These are phyloP conservation scores for Pestalotiopsis sp. DNA, from an alignment of 2,329 filamentous ascomycete genomes.

Conservation along the genomic window DNA sequence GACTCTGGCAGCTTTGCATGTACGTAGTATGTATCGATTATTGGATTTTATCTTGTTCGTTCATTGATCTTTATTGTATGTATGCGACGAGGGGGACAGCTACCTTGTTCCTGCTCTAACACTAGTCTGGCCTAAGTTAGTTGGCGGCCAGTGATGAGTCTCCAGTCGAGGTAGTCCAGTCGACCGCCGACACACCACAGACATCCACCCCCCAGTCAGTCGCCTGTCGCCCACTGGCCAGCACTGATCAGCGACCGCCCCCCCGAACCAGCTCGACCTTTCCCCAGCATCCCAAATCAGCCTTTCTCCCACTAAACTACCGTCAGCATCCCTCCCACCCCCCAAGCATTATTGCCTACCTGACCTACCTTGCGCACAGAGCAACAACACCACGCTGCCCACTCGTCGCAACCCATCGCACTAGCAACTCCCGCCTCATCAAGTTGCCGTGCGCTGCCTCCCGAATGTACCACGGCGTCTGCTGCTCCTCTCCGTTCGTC, in stretches of 20 bases:
- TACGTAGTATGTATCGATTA: not conserved
- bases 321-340: not conserved
- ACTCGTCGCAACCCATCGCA: constrained; percentile 9
- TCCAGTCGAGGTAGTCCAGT: not conserved
- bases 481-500: not conserved
- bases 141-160: not conserved
- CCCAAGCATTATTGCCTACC: not conserved
- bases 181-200: not conserved
- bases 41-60: not conserved
- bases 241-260: not conserved
- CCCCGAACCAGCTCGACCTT: not conserved
- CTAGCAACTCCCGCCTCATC: not conserved
- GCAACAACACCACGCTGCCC: constrained; percentile 9
- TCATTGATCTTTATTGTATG: not conserved
- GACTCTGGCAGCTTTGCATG: not conserved
- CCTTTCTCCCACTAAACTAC: not conserved
- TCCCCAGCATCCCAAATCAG: not conserved
- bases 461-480: not conserved
- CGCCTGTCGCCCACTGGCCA: not conserved
- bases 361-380: constrained; percentile 4
- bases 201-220: not conserved
- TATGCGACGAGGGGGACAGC: not conserved
- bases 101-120: not conserved
- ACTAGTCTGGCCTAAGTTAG: not conserved
- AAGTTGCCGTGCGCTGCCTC: not conserved